phyloP scores from a whole-genome alignment of 257 asterid species.

The Solanum boliviense region DNA sequence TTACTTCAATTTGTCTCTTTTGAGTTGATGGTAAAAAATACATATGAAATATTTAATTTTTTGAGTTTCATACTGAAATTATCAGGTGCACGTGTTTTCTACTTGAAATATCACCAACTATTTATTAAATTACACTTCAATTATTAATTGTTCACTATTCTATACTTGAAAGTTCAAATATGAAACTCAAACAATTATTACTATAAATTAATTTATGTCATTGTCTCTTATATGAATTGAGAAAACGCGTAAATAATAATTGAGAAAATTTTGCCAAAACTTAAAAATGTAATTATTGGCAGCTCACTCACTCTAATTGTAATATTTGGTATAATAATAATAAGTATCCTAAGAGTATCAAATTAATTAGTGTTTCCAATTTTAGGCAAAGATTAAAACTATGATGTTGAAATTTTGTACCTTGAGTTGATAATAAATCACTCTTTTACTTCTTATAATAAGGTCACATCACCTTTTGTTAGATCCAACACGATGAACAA shows the following conservation, averaged over 20 bases:
- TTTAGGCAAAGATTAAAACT: not conserved
- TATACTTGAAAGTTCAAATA: not conserved
- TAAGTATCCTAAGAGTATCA: not conserved
- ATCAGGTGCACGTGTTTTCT: not conserved
- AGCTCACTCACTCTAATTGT: not conserved
- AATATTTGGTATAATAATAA: not conserved
- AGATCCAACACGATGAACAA: not conserved
- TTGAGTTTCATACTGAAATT: fast-evolving
- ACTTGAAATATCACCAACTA: not conserved
- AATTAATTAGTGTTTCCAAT: not conserved
- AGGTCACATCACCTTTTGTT: not conserved
- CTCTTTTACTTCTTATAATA: not conserved
- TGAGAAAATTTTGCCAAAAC: not conserved
- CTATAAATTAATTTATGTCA: not conserved
- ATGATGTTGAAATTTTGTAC: not conserved
- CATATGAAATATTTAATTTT: not conserved
- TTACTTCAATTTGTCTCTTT: not conserved
- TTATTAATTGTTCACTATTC: too few species aligned
- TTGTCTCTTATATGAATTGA: not conserved
- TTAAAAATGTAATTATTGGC: not conserved
- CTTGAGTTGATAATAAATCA: not conserved
- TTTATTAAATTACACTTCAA: not conserved
- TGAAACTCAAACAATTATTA: not conserved
- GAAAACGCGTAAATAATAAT: not conserved
- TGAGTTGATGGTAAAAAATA: not conserved